A percentile compares a stretch with the other conserved stretches of the same genome.
Evolutionary conservation across 345 rosid genomes (phyloP).

Genomic region (Lumnitzera racemosa): DNA sequence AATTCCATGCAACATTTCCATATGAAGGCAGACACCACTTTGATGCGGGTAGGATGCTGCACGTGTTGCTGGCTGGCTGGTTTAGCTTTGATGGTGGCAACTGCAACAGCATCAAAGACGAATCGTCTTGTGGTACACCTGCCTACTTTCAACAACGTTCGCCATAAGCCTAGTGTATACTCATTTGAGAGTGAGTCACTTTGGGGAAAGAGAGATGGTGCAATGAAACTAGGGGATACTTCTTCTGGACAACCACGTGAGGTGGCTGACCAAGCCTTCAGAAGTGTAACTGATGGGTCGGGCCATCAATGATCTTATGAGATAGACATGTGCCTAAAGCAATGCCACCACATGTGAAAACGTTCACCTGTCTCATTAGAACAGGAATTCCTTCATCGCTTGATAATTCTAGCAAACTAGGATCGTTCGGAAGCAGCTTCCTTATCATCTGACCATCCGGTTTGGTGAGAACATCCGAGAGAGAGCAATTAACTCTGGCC

Average conservation of each 20-base stretch:
- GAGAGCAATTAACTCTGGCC: slow-evolving; percentile 12
- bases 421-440: slow-evolving; percentile 12
- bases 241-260: slow-evolving; percentile 12
- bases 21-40: slow-evolving; percentile 42
- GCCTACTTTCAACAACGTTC: slow-evolving; percentile 7
- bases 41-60: slow-evolving; percentile 34
- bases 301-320: slow-evolving; percentile 42
- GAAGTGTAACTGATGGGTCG: slow-evolving; percentile 22
- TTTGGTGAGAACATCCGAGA: slow-evolving; percentile 8
- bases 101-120: slow-evolving; percentile 28
- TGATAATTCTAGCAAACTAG: not conserved
- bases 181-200: not conserved
- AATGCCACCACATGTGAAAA: slow-evolving; percentile 35
- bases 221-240: slow-evolving; percentile 21
- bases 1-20: slow-evolving; percentile 27
- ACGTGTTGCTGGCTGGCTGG: slow-evolving; percentile 22
- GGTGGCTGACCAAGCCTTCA: slow-evolving; percentile 29
- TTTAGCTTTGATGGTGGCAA: slow-evolving; percentile 25
- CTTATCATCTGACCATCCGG: slow-evolving; percentile 2
- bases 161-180: not conserved
- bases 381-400: slow-evolving; percentile 5
- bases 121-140: slow-evolving; percentile 28
- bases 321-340: slow-evolving; percentile 27
- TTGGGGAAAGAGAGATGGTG: slow-evolving; percentile 25
- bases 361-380: slow-evolving; percentile 14